These are phyloP conservation scores for Codiaeum variegatum DNA, from an alignment of 441 rosid genomes.

Conservation along the genomic window DNA sequence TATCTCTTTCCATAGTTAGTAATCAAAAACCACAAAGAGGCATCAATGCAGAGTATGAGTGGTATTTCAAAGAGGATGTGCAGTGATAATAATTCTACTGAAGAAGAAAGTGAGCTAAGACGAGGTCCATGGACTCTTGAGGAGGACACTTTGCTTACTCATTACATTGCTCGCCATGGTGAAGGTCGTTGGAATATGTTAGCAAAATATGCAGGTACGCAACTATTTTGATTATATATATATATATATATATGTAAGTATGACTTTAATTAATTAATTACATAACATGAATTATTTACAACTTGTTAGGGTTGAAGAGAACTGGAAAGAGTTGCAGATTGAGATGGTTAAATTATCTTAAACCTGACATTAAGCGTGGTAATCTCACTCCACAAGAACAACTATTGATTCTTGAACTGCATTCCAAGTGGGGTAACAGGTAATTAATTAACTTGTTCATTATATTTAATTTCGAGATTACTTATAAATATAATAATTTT, in stretches of 20 bases:
- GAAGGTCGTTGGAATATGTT: conserved; percentile 69
- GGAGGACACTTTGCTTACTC: conserved; percentile 61
- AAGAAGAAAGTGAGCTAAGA: conserved; percentile 40
- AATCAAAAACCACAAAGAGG: not conserved
- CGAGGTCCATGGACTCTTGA: conserved; percentile 79
- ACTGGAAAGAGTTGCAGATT: conserved; percentile 61
- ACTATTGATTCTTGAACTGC: conserved; percentile 46
- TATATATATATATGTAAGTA: no score
- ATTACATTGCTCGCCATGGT: conserved; percentile 49
- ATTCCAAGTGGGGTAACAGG: conserved; percentile 64
- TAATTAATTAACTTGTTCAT: conserved; percentile 3
- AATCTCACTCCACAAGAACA: conserved; percentile 51
- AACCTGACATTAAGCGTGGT: conserved; percentile 56
- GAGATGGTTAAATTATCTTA: conserved; percentile 58
- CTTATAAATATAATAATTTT: no score
- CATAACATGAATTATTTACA: no score
- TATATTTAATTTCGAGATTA: not conserved
- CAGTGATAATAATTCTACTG: conserved; percentile 15
- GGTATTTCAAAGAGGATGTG: conserved; percentile 21
- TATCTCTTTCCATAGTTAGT: not conserved
- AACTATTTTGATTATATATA: no score
- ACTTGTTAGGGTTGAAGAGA: conserved; percentile 41
- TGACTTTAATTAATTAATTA: no score
- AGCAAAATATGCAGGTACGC: conserved; percentile 53
- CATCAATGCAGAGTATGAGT: conserved; percentile 8